Conservation (phyloP, 371 early-diverging fungal genomes). For the Apophysomyces sp. region DNA sequence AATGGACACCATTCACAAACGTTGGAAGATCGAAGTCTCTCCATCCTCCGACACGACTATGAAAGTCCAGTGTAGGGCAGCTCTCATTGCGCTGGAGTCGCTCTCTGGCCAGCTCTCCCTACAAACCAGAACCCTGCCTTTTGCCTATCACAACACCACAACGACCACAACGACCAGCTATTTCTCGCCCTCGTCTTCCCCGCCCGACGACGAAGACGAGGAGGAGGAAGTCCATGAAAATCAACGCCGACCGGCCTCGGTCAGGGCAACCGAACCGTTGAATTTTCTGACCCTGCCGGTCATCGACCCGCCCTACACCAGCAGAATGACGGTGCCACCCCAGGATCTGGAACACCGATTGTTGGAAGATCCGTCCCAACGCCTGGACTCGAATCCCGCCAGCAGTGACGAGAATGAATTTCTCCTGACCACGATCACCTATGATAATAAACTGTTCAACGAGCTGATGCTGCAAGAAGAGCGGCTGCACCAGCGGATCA, state of each 20-base stretch:
- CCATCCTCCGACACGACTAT: constrained; percentile 22
- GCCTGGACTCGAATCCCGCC: background rate
- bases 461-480: constrained; percentile 28
- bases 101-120: constrained; percentile 26
- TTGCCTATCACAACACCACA: constrained; percentile 3
- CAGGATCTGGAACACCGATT: background rate
- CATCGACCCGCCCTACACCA: background rate
- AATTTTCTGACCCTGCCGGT: background rate
- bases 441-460: constrained; percentile 22
- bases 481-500: constrained; percentile 34
- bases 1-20: constrained; percentile 28
- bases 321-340: background rate
- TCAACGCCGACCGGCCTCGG: background rate
- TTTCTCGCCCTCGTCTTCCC: constrained; percentile 4
- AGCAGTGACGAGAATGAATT: constrained; percentile 3
- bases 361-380: background rate
- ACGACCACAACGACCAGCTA: constrained; percentile 4
- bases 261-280: background rate
- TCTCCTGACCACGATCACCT: constrained; percentile 8
- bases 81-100: constrained; percentile 35
- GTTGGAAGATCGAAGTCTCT: constrained; percentile 39
- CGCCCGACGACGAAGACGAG: constrained; percentile 9
- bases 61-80: constrained; percentile 41
- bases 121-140: constrained; percentile 9
- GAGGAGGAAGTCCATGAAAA: constrained; percentile 6